Evolutionary conservation across 1,139 yeast species (phyloP).

Genomic region (Sugiyamaella xylanicola): DNA sequence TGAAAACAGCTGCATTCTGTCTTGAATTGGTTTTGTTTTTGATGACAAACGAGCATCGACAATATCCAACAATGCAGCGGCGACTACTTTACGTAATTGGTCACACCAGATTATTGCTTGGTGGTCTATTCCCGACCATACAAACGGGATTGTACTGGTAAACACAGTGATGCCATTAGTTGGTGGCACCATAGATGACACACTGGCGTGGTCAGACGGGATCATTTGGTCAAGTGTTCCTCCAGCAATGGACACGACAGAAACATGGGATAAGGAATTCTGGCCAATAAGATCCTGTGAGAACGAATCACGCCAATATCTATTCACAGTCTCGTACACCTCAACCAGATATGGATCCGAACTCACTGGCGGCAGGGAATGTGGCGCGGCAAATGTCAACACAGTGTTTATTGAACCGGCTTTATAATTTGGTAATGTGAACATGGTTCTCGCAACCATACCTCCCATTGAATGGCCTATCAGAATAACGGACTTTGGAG

Average conservation of each 20-base stretch:
- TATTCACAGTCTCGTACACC: constrained; percentile 66
- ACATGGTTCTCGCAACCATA: constrained; percentile 74
- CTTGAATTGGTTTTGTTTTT: constrained; percentile 51
- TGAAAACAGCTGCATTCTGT: constrained; percentile 62
- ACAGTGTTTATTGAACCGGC: constrained; percentile 71
- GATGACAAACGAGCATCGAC: constrained; percentile 56
- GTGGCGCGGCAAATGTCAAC: constrained; percentile 79
- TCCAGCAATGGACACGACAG: constrained; percentile 66
- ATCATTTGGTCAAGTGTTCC: constrained; percentile 68
- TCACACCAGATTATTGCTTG: constrained; percentile 89
- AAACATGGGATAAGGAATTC: constrained; percentile 39
- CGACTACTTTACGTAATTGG: constrained; percentile 64
- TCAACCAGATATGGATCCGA: constrained; percentile 77
- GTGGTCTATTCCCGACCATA: constrained; percentile 88
- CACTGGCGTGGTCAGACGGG: constrained; percentile 80
- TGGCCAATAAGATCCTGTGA: constrained; percentile 36
- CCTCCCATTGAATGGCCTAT: constrained; percentile 87
- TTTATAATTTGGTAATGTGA: constrained; percentile 67
- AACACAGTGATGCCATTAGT: constrained; percentile 74
- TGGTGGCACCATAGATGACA: constrained; percentile 64
- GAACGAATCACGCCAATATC: constrained; percentile 58
- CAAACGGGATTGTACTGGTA: constrained; percentile 79
- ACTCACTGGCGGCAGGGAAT: constrained; percentile 80
- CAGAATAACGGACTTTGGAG: constrained; percentile 60
- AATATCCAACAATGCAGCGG: constrained; percentile 56